Evolutionary conservation across 768 basidiomycete genomes (phyloP).

Genomic region (Hemileccinum rubropunctum): DNA sequence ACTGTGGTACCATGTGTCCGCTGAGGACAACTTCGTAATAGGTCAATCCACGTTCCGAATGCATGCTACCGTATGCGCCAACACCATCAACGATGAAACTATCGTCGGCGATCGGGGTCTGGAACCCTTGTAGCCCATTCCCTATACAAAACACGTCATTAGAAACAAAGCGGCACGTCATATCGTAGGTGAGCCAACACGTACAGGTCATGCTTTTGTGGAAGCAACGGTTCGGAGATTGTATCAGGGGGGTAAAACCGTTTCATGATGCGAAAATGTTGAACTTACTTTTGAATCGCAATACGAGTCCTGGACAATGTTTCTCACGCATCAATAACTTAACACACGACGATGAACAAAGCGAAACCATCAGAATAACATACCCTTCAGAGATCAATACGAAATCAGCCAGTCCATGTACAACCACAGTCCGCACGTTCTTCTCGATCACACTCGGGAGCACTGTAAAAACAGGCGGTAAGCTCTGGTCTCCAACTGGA

Average conservation of each 20-base stretch:
- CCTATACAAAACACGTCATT: constrained; percentile 28
- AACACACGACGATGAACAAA: not conserved
- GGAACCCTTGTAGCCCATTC: constrained; percentile 72
- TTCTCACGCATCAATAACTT: not conserved
- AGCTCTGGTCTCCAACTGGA: no score
- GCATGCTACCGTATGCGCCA: no score
- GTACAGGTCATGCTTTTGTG: constrained; percentile 40
- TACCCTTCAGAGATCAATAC: constrained; percentile 74
- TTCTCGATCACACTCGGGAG: no score
- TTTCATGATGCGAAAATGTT: no score
- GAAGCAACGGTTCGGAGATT: not conserved
- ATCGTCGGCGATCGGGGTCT: constrained; percentile 60
- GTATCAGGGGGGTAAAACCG: no score
- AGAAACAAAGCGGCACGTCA: constrained; percentile 32
- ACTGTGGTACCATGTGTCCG: no score
- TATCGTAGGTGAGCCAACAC: constrained; percentile 10
- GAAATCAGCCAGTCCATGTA: constrained; percentile 73
- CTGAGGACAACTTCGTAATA: no score
- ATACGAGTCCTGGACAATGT: constrained; percentile 53
- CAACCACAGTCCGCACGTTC: constrained; percentile 62
- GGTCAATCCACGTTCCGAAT: no score
- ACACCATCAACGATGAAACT: constrained; percentile 69
- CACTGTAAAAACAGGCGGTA: no score
- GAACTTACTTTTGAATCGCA: constrained; percentile 59
- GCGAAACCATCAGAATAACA: constrained; percentile 23